A percentile compares a stretch with the other conserved stretches of the same genome.
phyloP scores from a whole-genome alignment of 2,329 filamentous ascomycete genomes.

The Stemphylium beticola region DNA sequence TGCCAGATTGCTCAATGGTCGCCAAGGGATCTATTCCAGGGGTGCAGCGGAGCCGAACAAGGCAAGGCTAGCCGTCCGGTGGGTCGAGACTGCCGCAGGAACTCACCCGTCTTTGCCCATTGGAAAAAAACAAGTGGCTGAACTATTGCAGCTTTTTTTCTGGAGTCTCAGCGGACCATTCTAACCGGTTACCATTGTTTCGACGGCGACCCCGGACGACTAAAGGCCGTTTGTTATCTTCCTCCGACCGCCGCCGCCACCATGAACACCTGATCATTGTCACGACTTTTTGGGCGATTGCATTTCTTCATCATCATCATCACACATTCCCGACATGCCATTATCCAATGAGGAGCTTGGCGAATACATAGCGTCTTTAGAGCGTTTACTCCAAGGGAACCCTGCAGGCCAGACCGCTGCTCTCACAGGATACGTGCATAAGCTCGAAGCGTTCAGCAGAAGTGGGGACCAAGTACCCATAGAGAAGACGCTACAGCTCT shows the following conservation, averaged over 20 bases:
- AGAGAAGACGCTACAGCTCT: constrained; percentile 30
- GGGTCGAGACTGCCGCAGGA: constrained; percentile 15
- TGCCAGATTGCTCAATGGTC: constrained; percentile 37
- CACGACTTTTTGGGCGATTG: constrained; percentile 8
- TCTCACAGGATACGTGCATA: constrained; percentile 21
- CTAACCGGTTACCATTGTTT: neutral
- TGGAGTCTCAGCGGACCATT: neutral
- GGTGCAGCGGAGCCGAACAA: constrained; percentile 25
- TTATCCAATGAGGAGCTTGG: constrained; percentile 21
- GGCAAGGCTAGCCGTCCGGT: constrained; percentile 17
- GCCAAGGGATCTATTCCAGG: constrained; percentile 33
- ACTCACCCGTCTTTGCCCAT: constrained; percentile 10
- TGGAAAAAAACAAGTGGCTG: constrained; percentile 15
- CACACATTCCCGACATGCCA: constrained; percentile 21
- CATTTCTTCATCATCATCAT: constrained; percentile 9
- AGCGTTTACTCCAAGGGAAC: constrained; percentile 21
- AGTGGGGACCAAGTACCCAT: constrained; percentile 14
- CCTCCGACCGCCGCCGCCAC: constrained; percentile 4
- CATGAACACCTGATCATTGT: constrained; percentile 18
- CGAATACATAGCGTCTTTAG: constrained; percentile 26
- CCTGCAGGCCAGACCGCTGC: constrained; percentile 22
- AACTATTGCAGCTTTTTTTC: constrained; percentile 14
- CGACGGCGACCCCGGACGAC: neutral
- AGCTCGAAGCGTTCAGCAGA: constrained; percentile 19
- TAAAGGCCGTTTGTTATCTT: constrained; percentile 8